A percentile compares a stretch with the other conserved stretches of the same genome.
phyloP scores from a whole-genome alignment of 1,284 basidiomycete species.

The Laetiporus sulphureus region DNA sequence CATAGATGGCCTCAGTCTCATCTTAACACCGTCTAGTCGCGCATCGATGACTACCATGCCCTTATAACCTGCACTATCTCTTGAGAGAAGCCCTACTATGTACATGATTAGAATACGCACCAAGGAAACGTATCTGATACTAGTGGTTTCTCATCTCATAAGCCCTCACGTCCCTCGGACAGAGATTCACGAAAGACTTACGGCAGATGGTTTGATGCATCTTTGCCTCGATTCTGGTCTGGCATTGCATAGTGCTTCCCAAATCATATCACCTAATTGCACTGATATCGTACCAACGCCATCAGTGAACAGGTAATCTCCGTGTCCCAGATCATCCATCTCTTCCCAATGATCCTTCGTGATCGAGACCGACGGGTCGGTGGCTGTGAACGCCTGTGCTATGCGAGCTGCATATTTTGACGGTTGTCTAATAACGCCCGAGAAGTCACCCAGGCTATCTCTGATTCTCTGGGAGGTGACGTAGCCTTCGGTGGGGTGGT shows the following conservation, averaged over 20 bases:
- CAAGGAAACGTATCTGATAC: slow-evolving; percentile 75
- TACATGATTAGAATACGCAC: slow-evolving; percentile 22
- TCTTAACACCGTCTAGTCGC: slow-evolving; percentile 44
- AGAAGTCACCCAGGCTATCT: slow-evolving; percentile 57
- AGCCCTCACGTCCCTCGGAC: background rate
- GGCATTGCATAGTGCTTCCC: slow-evolving; percentile 40
- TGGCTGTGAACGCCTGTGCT: slow-evolving; percentile 78
- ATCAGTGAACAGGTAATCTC: slow-evolving; percentile 56
- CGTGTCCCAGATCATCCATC: slow-evolving; percentile 43
- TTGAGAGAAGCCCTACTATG: background rate
- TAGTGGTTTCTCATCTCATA: slow-evolving; percentile 16
- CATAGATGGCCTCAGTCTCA: slow-evolving; percentile 67
- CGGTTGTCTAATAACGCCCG: slow-evolving; percentile 47
- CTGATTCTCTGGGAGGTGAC: slow-evolving; percentile 55
- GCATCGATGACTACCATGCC: slow-evolving; percentile 63
- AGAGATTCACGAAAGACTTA: slow-evolving; percentile 27
- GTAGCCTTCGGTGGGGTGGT: slow-evolving; percentile 32
- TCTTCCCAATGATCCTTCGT: slow-evolving; percentile 49
- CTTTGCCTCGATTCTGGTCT: slow-evolving; percentile 25
- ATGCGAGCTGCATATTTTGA: slow-evolving; percentile 77
- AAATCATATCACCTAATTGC: slow-evolving; percentile 51
- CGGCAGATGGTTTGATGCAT: slow-evolving; percentile 48
- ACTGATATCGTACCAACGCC: slow-evolving; percentile 72
- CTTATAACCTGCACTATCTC: slow-evolving; percentile 40
- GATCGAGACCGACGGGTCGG: slow-evolving; percentile 62